These are phyloP conservation scores for Silene uniflora DNA, from an alignment of 148 eudicot genomes.

Conservation along the genomic window DNA sequence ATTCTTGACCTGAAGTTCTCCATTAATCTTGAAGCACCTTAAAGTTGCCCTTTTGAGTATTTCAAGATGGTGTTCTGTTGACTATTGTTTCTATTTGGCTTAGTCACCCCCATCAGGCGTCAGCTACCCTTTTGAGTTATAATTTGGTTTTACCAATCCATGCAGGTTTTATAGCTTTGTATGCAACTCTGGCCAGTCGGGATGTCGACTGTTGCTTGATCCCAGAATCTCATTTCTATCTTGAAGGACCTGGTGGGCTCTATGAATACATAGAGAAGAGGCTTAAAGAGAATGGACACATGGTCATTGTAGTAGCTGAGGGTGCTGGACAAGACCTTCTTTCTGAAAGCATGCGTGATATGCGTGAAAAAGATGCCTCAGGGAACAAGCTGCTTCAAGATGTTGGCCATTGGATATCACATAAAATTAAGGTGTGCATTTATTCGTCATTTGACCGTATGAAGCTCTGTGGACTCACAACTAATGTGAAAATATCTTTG, in stretches of 20 bases:
- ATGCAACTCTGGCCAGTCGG: slow-evolving; percentile 46
- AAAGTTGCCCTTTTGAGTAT: too few species aligned
- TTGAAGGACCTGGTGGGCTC: slow-evolving; percentile 44
- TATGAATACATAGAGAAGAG: slow-evolving; percentile 38
- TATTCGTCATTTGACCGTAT: neutral
- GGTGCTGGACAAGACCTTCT: slow-evolving; percentile 44
- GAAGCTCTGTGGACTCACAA: too few species aligned
- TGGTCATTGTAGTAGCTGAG: slow-evolving; percentile 47
- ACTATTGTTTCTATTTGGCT: too few species aligned
- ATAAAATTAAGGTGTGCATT: slow-evolving; percentile 39
- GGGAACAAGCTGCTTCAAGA: slow-evolving; percentile 47
- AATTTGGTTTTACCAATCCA: neutral
- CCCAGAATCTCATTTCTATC: slow-evolving; percentile 45
- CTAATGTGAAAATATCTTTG: too few species aligned
- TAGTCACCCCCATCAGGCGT: too few species aligned
- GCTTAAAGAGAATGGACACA: slow-evolving; percentile 46
- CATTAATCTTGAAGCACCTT: too few species aligned
- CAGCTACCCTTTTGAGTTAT: neutral
- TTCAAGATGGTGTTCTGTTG: too few species aligned
- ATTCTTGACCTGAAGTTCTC: too few species aligned
- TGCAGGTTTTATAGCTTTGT: slow-evolving; percentile 43
- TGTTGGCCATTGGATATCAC: slow-evolving; percentile 46
- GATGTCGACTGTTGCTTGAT: slow-evolving; percentile 49
- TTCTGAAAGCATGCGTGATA: slow-evolving; percentile 27
- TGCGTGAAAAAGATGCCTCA: slow-evolving; percentile 38